Conservation (phyloP, 805 yeast species). For the Candida golubevii region DNA sequence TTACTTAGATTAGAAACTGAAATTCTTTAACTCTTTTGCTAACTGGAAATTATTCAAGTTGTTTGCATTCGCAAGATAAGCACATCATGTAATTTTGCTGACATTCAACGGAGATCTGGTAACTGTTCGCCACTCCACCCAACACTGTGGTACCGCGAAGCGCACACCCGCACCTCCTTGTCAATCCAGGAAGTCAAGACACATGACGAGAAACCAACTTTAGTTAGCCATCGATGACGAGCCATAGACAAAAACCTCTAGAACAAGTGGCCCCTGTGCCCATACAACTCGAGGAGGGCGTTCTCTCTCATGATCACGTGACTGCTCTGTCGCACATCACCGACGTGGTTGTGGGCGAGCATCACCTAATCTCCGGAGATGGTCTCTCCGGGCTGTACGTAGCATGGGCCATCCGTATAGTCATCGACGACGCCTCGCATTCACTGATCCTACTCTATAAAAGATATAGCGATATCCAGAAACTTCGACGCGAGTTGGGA, state of each 20-base stretch:
- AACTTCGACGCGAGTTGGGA: conserved; percentile 39
- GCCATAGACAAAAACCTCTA: conserved; percentile 16
- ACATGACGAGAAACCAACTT: too few species aligned
- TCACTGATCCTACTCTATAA: conserved; percentile 47
- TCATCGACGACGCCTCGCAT: conserved; percentile 32
- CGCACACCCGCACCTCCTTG: too few species aligned
- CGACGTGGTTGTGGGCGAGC: conserved; percentile 39
- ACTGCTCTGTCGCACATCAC: conserved; percentile 30
- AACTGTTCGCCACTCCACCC: too few species aligned
- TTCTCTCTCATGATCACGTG: conserved; percentile 15
- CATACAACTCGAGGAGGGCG: conserved; percentile 29
- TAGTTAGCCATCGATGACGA: too few species aligned
- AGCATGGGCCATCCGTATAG: conserved; percentile 37
- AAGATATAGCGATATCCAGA: conserved; percentile 62
- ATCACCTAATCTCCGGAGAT: conserved; percentile 36
- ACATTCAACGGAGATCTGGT: too few species aligned
- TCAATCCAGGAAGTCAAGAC: too few species aligned
- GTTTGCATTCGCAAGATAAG: too few species aligned
- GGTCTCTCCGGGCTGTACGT: conserved; percentile 31
- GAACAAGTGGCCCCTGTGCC: conserved; percentile 33
- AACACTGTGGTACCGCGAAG: too few species aligned
- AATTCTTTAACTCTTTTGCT: too few species aligned
- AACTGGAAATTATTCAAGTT: too few species aligned
- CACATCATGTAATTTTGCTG: too few species aligned
- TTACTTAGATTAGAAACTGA: too few species aligned